Percentiles rank a stretch among this genome's conserved stretches.
Conservation (phyloP, 805 yeast species). For the Lipomyces starkeyi region DNA sequence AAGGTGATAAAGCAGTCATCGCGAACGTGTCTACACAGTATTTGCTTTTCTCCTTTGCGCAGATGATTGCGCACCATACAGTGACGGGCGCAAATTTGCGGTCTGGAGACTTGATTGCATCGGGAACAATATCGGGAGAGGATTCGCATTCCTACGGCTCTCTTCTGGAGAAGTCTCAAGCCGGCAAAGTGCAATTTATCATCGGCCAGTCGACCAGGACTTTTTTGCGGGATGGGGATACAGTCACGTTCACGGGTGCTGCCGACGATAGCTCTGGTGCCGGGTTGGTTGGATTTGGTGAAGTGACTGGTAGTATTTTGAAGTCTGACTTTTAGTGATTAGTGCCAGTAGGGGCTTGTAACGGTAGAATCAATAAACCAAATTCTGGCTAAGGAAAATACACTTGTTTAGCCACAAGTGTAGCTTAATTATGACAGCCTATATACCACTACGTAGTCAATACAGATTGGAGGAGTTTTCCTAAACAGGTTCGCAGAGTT, state of each 20-base stretch:
- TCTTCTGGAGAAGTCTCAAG: constrained; percentile 37
- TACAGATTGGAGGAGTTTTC: no score
- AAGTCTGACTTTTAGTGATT: background rate
- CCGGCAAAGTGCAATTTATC: constrained; percentile 24
- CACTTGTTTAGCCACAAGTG: background rate
- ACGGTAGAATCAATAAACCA: background rate
- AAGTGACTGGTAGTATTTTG: constrained; percentile 31
- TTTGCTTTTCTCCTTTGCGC: constrained; percentile 40
- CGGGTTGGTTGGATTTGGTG: constrained; percentile 38
- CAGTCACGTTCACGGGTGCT: constrained; percentile 32
- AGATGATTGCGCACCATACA: constrained; percentile 42
- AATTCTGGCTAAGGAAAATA: background rate
- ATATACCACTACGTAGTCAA: no score
- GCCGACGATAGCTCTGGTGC: constrained; percentile 23
- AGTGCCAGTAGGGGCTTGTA: background rate
- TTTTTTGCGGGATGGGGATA: constrained; percentile 38
- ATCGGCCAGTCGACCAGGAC: constrained; percentile 15
- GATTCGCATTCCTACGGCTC: constrained; percentile 36
- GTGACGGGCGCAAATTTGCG: constrained; percentile 40
- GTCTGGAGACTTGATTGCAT: constrained; percentile 42
- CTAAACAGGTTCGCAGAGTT: no score
- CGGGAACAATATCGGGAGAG: constrained; percentile 42
- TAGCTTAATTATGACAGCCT: background rate
- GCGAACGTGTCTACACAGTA: constrained; percentile 28
- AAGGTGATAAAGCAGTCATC: constrained; percentile 17